Evolutionary conservation across 257 asterid species (phyloP).

Genomic region (Cruciata laevipes): DNA sequence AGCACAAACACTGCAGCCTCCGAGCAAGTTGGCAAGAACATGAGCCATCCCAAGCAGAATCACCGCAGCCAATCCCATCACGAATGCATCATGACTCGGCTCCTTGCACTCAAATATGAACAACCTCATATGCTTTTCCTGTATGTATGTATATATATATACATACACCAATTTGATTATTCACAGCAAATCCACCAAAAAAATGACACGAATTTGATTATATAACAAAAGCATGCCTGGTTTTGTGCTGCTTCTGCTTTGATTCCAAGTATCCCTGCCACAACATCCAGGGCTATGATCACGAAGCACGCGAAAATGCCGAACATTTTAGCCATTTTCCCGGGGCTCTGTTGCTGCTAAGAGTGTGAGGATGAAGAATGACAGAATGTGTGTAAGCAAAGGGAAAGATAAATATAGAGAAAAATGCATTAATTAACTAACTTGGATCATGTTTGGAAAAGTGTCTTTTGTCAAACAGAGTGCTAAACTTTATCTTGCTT

Average conservation of each 20-base stretch:
- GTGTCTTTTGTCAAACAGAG: slow-evolving; percentile 48
- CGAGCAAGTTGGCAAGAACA: slow-evolving; percentile 57
- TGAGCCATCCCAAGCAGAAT: slow-evolving; percentile 54
- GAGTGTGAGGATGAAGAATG: neutral
- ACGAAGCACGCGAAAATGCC: slow-evolving; percentile 57
- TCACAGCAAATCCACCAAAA: neutral
- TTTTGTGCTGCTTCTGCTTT: slow-evolving; percentile 78
- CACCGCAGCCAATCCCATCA: slow-evolving; percentile 69
- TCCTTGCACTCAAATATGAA: slow-evolving; percentile 85
- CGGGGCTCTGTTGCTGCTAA: neutral
- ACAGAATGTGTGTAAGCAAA: neutral
- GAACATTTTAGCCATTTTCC: slow-evolving; percentile 44
- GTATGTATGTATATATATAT: neutral
- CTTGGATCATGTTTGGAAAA: slow-evolving; percentile 23
- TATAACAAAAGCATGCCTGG: slow-evolving; percentile 32
- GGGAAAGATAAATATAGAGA: neutral
- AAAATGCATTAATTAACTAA: slow-evolving; percentile 8
- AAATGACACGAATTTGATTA: too few species aligned
- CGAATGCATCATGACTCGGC: slow-evolving; percentile 77
- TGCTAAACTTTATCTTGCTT: slow-evolving; percentile 40
- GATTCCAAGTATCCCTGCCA: slow-evolving; percentile 68
- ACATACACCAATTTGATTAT: neutral
- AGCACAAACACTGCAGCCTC: slow-evolving; percentile 44
- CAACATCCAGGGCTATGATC: slow-evolving; percentile 60
- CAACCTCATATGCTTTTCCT: slow-evolving; percentile 70